phyloP scores from a whole-genome alignment of 768 basidiomycete genomes.

The Russula griseocarnosa region DNA sequence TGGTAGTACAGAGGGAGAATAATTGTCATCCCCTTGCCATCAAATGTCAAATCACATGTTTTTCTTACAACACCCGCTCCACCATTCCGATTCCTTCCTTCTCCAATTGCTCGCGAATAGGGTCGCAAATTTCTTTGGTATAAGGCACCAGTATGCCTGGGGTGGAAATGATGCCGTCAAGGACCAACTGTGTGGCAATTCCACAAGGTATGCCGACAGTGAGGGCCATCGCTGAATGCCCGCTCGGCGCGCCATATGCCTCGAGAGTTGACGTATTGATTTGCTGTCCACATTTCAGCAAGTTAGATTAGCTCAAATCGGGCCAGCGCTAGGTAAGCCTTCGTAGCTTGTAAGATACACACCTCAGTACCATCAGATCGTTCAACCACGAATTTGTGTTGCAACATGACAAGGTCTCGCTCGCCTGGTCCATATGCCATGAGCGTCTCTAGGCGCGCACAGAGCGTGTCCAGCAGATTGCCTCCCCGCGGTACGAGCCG shows the following conservation, averaged over 20 bases:
- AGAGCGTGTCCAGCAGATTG: slow-evolving; percentile 91
- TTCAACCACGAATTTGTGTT: slow-evolving; percentile 95
- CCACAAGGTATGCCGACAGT: slow-evolving; percentile 93
- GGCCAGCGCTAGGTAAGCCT: background rate
- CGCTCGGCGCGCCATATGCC: slow-evolving; percentile 73
- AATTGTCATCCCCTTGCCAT: background rate
- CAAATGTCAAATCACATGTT: background rate
- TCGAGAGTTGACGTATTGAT: slow-evolving; percentile 89
- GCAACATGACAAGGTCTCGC: slow-evolving; percentile 94
- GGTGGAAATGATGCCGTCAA: slow-evolving; percentile 76
- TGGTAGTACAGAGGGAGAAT: background rate
- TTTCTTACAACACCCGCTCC: slow-evolving; percentile 57
- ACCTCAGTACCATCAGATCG: slow-evolving; percentile 78
- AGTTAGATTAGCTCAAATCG: slow-evolving; percentile 3
- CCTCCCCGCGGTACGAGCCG: slow-evolving; percentile 57
- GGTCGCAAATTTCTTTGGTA: slow-evolving; percentile 76
- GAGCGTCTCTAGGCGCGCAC: slow-evolving; percentile 80
- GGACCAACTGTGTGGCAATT: slow-evolving; percentile 84
- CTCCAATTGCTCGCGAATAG: slow-evolving; percentile 63
- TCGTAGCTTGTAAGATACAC: slow-evolving; percentile 25
- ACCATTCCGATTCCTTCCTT: slow-evolving; percentile 69
- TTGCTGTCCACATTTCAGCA: slow-evolving; percentile 44
- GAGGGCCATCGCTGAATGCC: slow-evolving; percentile 86
- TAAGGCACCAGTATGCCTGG: slow-evolving; percentile 88
- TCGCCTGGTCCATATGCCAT: slow-evolving; percentile 91